phyloP scores from a whole-genome alignment of 2,329 filamentous ascomycete species.

The Fonsecaea erecta region DNA sequence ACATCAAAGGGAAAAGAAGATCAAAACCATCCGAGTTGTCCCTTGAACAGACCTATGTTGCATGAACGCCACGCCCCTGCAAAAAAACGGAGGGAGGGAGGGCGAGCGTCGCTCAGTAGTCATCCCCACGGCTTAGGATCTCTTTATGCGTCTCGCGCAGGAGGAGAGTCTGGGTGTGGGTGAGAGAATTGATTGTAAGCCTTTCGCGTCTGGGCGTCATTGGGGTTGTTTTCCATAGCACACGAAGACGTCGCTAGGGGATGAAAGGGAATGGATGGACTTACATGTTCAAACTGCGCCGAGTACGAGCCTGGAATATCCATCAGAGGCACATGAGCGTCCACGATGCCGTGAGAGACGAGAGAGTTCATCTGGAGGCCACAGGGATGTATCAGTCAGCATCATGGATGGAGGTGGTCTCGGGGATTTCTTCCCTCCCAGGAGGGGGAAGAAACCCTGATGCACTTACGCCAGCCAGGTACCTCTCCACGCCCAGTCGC shows the following conservation, averaged over 20 bases:
- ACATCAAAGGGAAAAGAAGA: constrained; percentile 24
- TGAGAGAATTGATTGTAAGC: constrained; percentile 22
- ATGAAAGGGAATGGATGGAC: constrained; percentile 23
- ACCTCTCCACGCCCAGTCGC: constrained; percentile 64
- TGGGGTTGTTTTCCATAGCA: neutral
- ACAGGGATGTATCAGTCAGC: neutral
- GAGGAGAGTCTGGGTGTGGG: constrained; percentile 43
- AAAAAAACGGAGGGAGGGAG: too few species aligned
- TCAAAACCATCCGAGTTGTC: neutral
- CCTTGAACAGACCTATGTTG: too few species aligned
- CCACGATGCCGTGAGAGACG: constrained; percentile 61
- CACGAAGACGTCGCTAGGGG: neutral
- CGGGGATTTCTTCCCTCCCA: neutral
- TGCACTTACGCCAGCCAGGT: constrained; percentile 59
- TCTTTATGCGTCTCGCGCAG: constrained; percentile 50
- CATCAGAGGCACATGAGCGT: constrained; percentile 61
- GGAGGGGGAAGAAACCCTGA: neutral
- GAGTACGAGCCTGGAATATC: constrained; percentile 66
- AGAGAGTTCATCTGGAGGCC: constrained; percentile 60
- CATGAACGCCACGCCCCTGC: too few species aligned
- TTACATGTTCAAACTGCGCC: constrained; percentile 66
- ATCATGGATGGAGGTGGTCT: too few species aligned
- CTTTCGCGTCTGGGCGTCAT: neutral
- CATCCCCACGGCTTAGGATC: constrained; percentile 58
- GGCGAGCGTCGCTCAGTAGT: constrained; percentile 48